A percentile compares a stretch with the other conserved stretches of the same genome.
Evolutionary conservation across 768 basidiomycete species (phyloP).

Genomic region (Termitomyces bulborhizus): DNA sequence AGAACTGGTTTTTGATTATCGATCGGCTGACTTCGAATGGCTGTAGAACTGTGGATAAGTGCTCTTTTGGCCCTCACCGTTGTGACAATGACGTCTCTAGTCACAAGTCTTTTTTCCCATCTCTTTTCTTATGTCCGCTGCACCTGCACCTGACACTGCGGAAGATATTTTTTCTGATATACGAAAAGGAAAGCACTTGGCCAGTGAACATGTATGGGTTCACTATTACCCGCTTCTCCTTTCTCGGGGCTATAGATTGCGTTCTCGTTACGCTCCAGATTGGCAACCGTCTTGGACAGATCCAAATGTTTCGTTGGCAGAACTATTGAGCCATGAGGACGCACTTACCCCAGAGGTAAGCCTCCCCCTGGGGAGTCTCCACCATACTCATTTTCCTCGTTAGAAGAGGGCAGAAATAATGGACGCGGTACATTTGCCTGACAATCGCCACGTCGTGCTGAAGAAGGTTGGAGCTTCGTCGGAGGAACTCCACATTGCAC

Average conservation of each 20-base stretch:
- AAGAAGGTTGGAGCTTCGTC: not conserved
- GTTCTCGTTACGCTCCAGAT: constrained; percentile 1
- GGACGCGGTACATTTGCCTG: not conserved
- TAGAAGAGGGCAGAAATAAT: not conserved
- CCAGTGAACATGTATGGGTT: not conserved
- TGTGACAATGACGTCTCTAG: not conserved
- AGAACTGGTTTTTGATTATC: too few relatives aligned
- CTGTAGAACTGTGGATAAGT: not conserved
- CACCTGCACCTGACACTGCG: not conserved
- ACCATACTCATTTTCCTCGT: not conserved
- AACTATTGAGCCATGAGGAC: not conserved
- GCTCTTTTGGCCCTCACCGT: too few relatives aligned
- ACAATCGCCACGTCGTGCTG: constrained; percentile 3
- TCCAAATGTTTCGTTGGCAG: not conserved
- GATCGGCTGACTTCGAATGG: not conserved
- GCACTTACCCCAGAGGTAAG: not conserved
- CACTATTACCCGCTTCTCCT: not conserved
- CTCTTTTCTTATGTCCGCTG: not conserved
- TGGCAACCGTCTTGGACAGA: not conserved
- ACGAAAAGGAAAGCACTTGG: not conserved
- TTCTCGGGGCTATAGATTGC: not conserved
- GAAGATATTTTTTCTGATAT: not conserved
- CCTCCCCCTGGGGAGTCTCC: not conserved
- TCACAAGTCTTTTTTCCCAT: too few relatives aligned
- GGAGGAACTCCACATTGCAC: constrained; percentile 2